Evolutionary conservation across 2,329 filamentous ascomycete genomes (phyloP).

Genomic region (Ceratocystis papillata): DNA sequence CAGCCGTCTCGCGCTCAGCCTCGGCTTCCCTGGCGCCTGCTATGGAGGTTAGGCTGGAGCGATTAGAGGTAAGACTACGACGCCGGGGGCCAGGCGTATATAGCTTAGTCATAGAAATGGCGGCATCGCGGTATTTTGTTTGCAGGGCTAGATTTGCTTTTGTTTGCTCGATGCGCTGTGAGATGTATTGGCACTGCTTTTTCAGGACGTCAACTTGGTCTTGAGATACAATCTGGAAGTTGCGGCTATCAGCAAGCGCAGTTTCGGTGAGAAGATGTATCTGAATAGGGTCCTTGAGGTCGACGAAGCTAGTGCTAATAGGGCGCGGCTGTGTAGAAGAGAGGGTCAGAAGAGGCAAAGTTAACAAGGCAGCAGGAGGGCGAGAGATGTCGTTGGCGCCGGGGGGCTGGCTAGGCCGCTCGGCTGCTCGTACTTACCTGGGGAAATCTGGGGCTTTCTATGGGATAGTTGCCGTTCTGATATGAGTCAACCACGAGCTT

Average conservation of each 20-base stretch:
- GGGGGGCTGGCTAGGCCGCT: background rate
- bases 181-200: constrained; percentile 65
- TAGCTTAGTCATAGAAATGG: constrained; percentile 71
- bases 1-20: constrained; percentile 61
- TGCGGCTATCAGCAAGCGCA: constrained; percentile 75
- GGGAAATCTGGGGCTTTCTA: constrained; percentile 14
- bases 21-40: constrained; percentile 52
- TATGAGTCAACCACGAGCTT: constrained; percentile 22
- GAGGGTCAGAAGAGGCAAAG: background rate
- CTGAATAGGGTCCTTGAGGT: constrained; percentile 62
- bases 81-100: constrained; percentile 53
- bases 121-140: constrained; percentile 87
- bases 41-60: constrained; percentile 33
- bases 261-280: constrained; percentile 91
- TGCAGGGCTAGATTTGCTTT: constrained; percentile 78
- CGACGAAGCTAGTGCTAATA: constrained; percentile 47
- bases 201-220: constrained; percentile 88
- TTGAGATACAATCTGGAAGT: constrained; percentile 75
- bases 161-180: constrained; percentile 68
- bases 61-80: constrained; percentile 42
- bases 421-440: constrained; percentile 14
- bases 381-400: background rate
- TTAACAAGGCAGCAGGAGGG: background rate
- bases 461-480: constrained; percentile 19
- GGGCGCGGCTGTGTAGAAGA: constrained; percentile 35